Evolutionary conservation across 2,329 filamentous ascomycete species (phyloP).

Genomic region (Hymenoscyphus fructigenus): DNA sequence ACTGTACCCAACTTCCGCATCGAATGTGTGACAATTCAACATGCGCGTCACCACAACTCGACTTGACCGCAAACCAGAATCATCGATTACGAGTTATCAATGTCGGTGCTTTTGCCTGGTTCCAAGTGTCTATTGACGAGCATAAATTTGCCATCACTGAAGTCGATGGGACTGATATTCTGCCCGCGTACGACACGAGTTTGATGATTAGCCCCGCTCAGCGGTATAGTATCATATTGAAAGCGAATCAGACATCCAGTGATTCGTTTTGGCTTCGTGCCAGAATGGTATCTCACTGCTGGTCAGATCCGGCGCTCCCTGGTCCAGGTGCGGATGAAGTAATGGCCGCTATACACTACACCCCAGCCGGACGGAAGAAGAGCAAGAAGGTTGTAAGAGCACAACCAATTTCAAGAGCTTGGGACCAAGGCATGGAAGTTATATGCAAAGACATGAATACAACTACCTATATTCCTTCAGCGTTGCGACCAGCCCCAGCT

Average conservation of each 20-base stretch:
- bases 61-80: slow-evolving; percentile 52
- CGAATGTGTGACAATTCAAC: slow-evolving; percentile 47
- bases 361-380: slow-evolving; percentile 12
- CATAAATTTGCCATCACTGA: slow-evolving; percentile 66
- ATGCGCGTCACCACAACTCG: slow-evolving; percentile 42
- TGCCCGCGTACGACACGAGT: slow-evolving; percentile 56
- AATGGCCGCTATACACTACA: slow-evolving; percentile 50
- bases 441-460: slow-evolving; percentile 38
- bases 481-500: slow-evolving; percentile 43
- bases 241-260: slow-evolving; percentile 53
- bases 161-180: slow-evolving; percentile 67
- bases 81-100: slow-evolving; percentile 71
- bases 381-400: slow-evolving; percentile 10
- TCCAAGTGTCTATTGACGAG: slow-evolving; percentile 69
- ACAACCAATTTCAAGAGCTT: slow-evolving; percentile 40
- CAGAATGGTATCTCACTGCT: slow-evolving; percentile 59
- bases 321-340: slow-evolving; percentile 46
- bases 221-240: slow-evolving; percentile 66
- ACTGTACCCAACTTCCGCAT: slow-evolving; percentile 39
- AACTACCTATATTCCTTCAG: slow-evolving; percentile 46
- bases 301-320: slow-evolving; percentile 50
- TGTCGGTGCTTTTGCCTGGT: slow-evolving; percentile 68
- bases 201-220: slow-evolving; percentile 69
- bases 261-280: slow-evolving; percentile 65
- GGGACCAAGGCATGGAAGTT: slow-evolving; percentile 41